Percentiles rank a stretch among this genome's conserved stretches.
Conservation (phyloP, 352 stramenopile genomes). For the Pythium phragmiticola region DNA sequence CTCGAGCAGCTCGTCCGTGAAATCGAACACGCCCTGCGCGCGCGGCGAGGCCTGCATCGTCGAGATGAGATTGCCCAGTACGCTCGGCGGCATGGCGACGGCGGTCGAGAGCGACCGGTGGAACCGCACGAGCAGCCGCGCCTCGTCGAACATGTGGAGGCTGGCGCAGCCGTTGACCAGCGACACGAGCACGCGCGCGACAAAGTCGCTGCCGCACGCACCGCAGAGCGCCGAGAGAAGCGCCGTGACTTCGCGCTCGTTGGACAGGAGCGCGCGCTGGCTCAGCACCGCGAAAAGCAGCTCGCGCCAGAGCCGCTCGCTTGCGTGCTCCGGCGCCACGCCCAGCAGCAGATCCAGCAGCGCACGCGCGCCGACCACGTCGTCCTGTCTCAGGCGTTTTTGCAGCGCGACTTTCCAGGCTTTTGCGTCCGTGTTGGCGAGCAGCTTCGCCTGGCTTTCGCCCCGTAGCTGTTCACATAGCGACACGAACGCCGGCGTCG, state of each 20-base stretch:
- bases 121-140: constrained; percentile 51
- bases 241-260: constrained; percentile 32
- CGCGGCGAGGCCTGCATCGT: constrained; percentile 39
- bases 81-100: constrained; percentile 36
- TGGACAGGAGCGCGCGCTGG: constrained; percentile 34
- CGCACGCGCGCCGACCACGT: constrained; percentile 45
- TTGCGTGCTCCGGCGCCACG: constrained; percentile 50
- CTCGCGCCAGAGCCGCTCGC: constrained; percentile 62
- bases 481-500: constrained; percentile 32
- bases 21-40: constrained; percentile 32
- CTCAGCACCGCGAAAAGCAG: constrained; percentile 74
- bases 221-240: constrained; percentile 37
- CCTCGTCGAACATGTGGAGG: constrained; percentile 51
- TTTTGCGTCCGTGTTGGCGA: constrained; percentile 47
- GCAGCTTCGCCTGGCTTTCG: constrained; percentile 43
- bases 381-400: constrained; percentile 42
- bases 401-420: constrained; percentile 63
- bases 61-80: constrained; percentile 54
- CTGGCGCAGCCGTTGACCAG: constrained; percentile 71
- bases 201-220: constrained; percentile 43
- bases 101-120: constrained; percentile 28
- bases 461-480: constrained; percentile 35
- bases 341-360: constrained; percentile 49
- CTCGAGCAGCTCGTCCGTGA: constrained; percentile 40
- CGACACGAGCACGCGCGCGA: constrained; percentile 42